Evolutionary conservation across 495 filamentous ascomycete species (phyloP), one percentile per base, ranked within the genome.

Genomic region (Lineolata rhizophorae): DNA sequence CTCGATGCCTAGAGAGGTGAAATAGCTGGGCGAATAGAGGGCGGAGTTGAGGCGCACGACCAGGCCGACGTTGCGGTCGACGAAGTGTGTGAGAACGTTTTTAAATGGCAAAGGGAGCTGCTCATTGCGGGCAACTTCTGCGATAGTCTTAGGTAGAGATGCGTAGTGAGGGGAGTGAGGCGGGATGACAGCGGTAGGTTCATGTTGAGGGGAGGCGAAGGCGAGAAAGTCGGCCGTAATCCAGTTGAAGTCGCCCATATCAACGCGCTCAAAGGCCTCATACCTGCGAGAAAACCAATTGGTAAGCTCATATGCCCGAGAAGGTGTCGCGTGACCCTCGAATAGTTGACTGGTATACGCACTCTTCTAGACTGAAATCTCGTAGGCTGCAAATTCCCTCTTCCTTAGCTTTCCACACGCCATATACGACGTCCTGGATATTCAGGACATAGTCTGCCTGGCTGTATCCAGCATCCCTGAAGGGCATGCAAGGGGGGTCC

Each of bases 221-320:
- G 87, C 87, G 10, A 99, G 67, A 55, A 99, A 99, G 37, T 78
- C 60, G 10, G 83, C 83, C 8, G 83, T 90, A 29, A 99, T 62
- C 87, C 87, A 99, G 61, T 99, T 99, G 74, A 99, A 99, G 53
- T 99, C 87, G 35, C 87, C 87, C 62, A 93, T 83, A 43, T 99
- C 90, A 2, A 95, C 87, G 33, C 87, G 65, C 53, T 99, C 87
- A 40, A 67, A 99, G 46, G 67, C 74, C 55, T 99, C 87, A 46
- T 99, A 81, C 26, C 72, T 78, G 33, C 11, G 2, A n/a, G 14
- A 17, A 8, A n/a, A n/a, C n/a, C n/a, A n/a, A n/a, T n/a, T n/a
- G n/a, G n/a, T n/a, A n/a, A n/a, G n/a, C n/a, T n/a, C n/a, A n/a
- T n/a, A n/a, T n/a, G n/a, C n/a, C n/a, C n/a, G n/a, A n/a, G n/a